Base-by-base conservation (phyloP, 2,329 filamentous ascomycete species). In the Pleomassaria siparia region DNA sequence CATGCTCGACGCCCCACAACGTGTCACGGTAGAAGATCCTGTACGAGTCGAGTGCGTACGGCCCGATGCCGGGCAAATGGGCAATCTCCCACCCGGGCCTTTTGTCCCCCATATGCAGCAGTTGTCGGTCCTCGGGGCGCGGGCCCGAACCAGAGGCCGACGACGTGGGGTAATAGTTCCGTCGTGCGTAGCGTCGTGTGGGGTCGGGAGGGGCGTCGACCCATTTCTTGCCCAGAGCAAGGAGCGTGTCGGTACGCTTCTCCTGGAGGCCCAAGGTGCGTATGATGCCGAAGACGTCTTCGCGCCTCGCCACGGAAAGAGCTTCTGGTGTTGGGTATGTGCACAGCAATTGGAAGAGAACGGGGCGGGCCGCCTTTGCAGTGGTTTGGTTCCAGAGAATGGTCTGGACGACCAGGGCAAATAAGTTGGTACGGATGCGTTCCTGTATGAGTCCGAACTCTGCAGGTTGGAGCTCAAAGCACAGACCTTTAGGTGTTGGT, bases 21-120 rank as follows among this genome's bases (percentile, higher is more conserved):
- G 80, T 76, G 66, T 96, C 91, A 1, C 91, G 83, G 66, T 90
- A 96, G 70, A 96, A 96, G 54, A 96, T 96, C 2, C 91, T 83
- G 88, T 90, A 96, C 63, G 87, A 91, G 69, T 96, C 91, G 40
- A 92, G 76, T 0, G 89, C 88, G 68, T 96, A 96, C 1, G 83
- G 50, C 78, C 13, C 91, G 89, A 46, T 80, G 67, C 44, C 85
- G 0, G 89, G 91, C 47, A 96, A 74, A 67, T 95, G 89, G 0
- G 87, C 90, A 50, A 96, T 87, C 63, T 96, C 91, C 85, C 90
- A 95, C 4, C 81, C 77, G 0, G 74, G 71, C 10, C 77, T 74
- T 13, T 60, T 52, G 20, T 68, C 64, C 4, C 51, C 49, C 5
- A 47, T 32, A 13, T 76, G 74, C 5, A 69, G 25, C 3, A 62